Base-by-base conservation (phyloP, 148 eudicot species). In the Gaultheria prostrata region DNA sequence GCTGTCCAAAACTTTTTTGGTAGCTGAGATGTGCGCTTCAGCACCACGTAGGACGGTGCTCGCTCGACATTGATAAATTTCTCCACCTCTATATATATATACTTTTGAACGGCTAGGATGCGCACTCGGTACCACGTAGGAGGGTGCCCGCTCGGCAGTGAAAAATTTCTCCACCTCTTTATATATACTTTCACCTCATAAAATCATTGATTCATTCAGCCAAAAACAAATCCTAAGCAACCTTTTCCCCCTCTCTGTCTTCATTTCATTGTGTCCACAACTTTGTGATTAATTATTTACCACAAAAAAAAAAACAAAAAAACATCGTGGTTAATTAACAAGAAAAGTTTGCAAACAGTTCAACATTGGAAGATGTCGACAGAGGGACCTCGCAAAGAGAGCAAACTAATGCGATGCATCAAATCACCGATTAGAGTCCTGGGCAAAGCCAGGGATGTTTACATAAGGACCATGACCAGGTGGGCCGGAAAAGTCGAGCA, bases 401-500 rank as follows among this genome's bases (percentile, higher is more conserved):
- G 56, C 83, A 86, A 39, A 45, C 65, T 85, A 28, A 43, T 45
- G 57, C 78, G 80, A 57, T 83, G 20, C 80, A 33, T 89, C 12
- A 90, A 83, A 83, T 69, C 83, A 3, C 89, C 94, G 6, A 20
- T 84, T 0, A 81, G 82, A 69, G 87, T 51, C 11, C 72, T 92
- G 11, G 78, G 51, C 85, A 89, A 83, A 54, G 88, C 85, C 43
- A 69, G 89, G 61, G 91, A 90, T 70, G 78, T 85, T 1, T 92
- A 90, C 86, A 73, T 87, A 7, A 54, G 46, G 1, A 86, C 89
- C 88, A 82, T 90, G 82, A 51, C 43, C 0, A 43, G 45, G 14
- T 87, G 89, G 53, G 87, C 88, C 32, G 91, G 88, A 2, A 71
- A 81, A 0, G 49, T 86, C 2, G 82, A 81, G n/a, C 74, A 78